phyloP scores from a whole-genome alignment of 2,329 filamentous ascomycete species.

The Clarireedia sp. region DNA sequence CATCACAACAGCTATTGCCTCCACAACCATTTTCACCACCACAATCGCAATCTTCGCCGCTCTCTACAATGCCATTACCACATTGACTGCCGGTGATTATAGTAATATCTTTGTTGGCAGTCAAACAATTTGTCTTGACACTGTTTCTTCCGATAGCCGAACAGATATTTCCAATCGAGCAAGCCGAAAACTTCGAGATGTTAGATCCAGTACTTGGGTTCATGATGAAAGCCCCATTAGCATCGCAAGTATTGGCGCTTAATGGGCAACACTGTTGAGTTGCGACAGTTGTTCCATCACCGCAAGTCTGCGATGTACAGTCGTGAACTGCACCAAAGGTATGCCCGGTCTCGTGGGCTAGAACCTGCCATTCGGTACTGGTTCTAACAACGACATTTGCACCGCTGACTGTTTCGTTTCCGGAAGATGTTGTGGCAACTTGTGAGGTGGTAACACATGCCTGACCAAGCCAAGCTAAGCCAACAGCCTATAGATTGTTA shows the following conservation, averaged over 20 bases:
- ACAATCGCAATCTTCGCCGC: constrained; percentile 92
- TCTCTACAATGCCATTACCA: constrained; percentile 94
- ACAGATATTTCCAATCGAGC: constrained; percentile 90
- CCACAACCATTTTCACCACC: constrained; percentile 67
- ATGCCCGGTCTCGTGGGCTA: constrained; percentile 89
- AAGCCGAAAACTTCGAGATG: constrained; percentile 77
- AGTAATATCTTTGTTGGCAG: constrained; percentile 74
- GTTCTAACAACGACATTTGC: constrained; percentile 87
- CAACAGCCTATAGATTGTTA: constrained; percentile 52
- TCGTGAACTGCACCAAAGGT: constrained; percentile 96
- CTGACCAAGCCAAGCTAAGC: constrained; percentile 87
- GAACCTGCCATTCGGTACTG: constrained; percentile 83
- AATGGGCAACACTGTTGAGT: constrained; percentile 74
- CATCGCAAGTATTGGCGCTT: constrained; percentile 59
- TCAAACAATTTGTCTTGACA: constrained; percentile 69
- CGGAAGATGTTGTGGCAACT: constrained; percentile 40
- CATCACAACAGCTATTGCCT: constrained; percentile 73
- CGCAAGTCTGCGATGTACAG: constrained; percentile 64
- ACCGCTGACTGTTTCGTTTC: constrained; percentile 67
- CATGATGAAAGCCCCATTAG: constrained; percentile 81
- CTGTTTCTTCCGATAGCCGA: constrained; percentile 70
- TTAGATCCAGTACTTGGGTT: constrained; percentile 74
- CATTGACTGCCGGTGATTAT: constrained; percentile 80
- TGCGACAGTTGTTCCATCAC: constrained; percentile 48
- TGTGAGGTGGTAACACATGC: constrained; percentile 60